phyloP scores from a whole-genome alignment of 805 yeast genomes.

The Zygosaccharomyces gambellarensis region DNA sequence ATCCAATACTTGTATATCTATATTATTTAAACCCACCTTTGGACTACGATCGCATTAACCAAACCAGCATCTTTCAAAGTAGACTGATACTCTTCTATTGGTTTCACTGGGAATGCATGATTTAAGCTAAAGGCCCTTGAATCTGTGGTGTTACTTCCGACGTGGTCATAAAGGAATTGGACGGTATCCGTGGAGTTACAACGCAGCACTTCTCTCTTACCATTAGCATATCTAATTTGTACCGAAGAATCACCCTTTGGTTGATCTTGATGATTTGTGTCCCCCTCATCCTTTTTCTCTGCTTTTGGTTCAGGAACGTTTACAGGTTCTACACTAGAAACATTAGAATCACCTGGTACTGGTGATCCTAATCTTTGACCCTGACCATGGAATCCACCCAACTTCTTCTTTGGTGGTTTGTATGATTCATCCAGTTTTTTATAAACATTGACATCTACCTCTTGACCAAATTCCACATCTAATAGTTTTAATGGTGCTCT shows the following conservation, averaged over 20 bases:
- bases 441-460: constrained; percentile 84
- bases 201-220: constrained; percentile 59
- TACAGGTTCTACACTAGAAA: constrained; percentile 20
- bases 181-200: constrained; percentile 66
- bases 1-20: constrained; percentile 9
- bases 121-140: constrained; percentile 59
- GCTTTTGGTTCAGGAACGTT: constrained; percentile 16
- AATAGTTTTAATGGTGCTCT: constrained; percentile 83
- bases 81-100: constrained; percentile 52
- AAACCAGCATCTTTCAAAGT: constrained; percentile 72
- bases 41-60: constrained; percentile 81
- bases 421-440: constrained; percentile 79
- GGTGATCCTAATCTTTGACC: constrained; percentile 91
- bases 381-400: constrained; percentile 67
- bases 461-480: constrained; percentile 84
- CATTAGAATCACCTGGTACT: constrained; percentile 60
- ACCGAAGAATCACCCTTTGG: constrained; percentile 63
- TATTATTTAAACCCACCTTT: constrained; percentile 55
- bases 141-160: constrained; percentile 43
- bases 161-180: constrained; percentile 62
- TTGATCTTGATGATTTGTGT: constrained; percentile 20
- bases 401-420: constrained; percentile 55
- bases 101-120: constrained; percentile 76
- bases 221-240: constrained; percentile 81
- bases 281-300: constrained; percentile 23